Percentiles rank a stretch among this genome's conserved stretches.
phyloP scores from a whole-genome alignment of 768 basidiomycete genomes.

The Panus rudis region DNA sequence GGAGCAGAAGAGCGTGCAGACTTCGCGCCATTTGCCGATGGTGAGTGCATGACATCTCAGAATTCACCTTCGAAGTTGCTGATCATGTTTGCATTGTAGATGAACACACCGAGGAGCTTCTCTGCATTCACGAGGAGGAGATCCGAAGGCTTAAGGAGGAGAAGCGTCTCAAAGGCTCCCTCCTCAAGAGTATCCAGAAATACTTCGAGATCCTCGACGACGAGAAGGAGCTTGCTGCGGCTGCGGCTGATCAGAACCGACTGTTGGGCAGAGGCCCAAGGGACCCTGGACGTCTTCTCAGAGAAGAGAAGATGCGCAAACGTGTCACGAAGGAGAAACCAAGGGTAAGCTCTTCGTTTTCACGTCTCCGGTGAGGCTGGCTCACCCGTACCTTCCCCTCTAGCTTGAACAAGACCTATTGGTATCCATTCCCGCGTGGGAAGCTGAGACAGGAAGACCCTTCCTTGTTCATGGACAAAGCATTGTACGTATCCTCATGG shows the following conservation, averaged over 20 bases:
- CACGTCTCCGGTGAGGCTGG: background rate
- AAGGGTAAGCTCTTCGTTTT: constrained; percentile 47
- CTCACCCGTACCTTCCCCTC: background rate
- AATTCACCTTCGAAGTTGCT: background rate
- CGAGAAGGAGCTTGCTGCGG: constrained; percentile 78
- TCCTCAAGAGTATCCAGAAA: constrained; percentile 72
- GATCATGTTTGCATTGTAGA: constrained; percentile 39
- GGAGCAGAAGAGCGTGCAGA: constrained; percentile 76
- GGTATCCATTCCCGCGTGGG: constrained; percentile 76
- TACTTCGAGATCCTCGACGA: constrained; percentile 91
- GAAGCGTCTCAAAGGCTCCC: constrained; percentile 64
- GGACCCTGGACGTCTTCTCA: constrained; percentile 78
- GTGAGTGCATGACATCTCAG: constrained; percentile 34
- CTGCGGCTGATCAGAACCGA: constrained; percentile 75
- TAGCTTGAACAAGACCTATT: constrained; percentile 90
- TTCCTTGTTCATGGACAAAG: constrained; percentile 85
- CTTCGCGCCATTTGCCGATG: constrained; percentile 79
- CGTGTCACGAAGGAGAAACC: constrained; percentile 90
- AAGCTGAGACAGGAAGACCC: constrained; percentile 58
- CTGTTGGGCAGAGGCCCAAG: constrained; percentile 74
- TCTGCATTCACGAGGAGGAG: constrained; percentile 80
- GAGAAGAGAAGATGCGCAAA: constrained; percentile 98
- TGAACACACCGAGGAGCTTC: constrained; percentile 83
- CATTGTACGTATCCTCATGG: constrained; percentile 72
- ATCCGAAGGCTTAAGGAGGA: constrained; percentile 79